Evolutionary conservation across 495 filamentous ascomycete genomes (phyloP).

Genomic region (Penicillium parvum): DNA sequence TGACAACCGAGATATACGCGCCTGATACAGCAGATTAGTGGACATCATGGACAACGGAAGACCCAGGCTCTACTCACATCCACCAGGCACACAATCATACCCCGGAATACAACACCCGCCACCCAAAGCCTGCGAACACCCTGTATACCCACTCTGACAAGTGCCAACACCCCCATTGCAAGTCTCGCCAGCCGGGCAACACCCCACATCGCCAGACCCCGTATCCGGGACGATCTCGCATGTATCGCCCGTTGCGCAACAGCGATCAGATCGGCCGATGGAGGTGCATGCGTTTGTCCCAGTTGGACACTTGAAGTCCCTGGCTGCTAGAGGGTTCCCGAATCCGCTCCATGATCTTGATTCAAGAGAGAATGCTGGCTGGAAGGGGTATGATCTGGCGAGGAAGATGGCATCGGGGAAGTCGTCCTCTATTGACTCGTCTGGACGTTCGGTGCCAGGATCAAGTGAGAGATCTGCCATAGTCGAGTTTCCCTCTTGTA

Average conservation of each 20-base stretch:
- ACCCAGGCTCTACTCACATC: constrained; percentile 56
- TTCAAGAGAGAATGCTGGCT: constrained; percentile 39
- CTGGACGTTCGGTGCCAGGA: neutral
- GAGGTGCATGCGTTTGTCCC: constrained; percentile 62
- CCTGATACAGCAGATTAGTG: constrained; percentile 23
- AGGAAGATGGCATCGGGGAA: constrained; percentile 11
- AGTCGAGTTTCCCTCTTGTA: neutral
- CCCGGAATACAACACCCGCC: constrained; percentile 87
- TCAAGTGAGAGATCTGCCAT: neutral
- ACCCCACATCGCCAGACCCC: constrained; percentile 74
- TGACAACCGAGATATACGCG: constrained; percentile 42
- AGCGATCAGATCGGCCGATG: constrained; percentile 70
- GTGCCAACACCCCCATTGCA: constrained; percentile 62
- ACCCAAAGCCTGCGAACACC: constrained; percentile 63
- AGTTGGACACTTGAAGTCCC: constrained; percentile 69
- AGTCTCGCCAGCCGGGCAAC: constrained; percentile 67
- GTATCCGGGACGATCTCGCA: constrained; percentile 72
- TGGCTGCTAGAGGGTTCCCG: constrained; percentile 11
- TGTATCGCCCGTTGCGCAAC: constrained; percentile 62
- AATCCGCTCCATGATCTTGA: neutral
- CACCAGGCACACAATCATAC: constrained; percentile 71
- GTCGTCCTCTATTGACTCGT: neutral
- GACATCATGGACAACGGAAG: neutral
- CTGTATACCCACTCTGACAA: constrained; percentile 61
- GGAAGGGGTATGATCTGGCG: constrained; percentile 28